phyloP scores from a whole-genome alignment of 176 grass and related monocot species.

The Otatea glauca region DNA sequence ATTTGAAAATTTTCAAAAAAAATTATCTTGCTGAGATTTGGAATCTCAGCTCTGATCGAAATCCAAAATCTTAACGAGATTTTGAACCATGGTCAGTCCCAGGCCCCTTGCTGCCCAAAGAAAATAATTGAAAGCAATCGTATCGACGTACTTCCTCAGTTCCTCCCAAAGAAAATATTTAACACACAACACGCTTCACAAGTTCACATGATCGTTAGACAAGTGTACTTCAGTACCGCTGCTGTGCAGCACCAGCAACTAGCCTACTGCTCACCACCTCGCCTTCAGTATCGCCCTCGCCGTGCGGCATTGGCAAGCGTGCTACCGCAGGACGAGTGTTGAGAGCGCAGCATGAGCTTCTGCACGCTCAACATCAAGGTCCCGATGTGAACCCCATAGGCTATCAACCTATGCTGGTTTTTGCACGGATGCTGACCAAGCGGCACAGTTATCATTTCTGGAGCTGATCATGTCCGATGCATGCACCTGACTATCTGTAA shows the following conservation, averaged over 20 bases:
- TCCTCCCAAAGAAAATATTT: neutral
- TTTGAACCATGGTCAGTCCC: too few relatives aligned
- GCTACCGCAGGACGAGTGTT: neutral
- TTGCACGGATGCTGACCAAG: neutral
- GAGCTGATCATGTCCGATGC: neutral
- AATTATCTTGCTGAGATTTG: too few relatives aligned
- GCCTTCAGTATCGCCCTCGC: neutral
- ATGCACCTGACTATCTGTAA: neutral
- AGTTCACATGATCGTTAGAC: neutral
- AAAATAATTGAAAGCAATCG: neutral
- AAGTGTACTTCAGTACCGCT: neutral
- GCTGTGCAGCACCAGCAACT: neutral
- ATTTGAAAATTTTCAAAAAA: too few relatives aligned
- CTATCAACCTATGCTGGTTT: neutral
- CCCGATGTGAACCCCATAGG: neutral
- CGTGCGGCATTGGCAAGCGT: neutral
- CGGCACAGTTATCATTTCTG: neutral
- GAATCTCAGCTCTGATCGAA: too few relatives aligned
- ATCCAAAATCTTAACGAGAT: too few relatives aligned
- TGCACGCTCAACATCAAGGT: neutral
- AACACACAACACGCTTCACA: neutral
- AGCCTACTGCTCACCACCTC: neutral
- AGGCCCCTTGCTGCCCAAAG: neutral
- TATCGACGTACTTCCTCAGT: neutral
- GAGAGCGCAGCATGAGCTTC: too few relatives aligned